These are phyloP conservation scores for Emericellopsis atlantica DNA, from an alignment of 2,329 filamentous ascomycete genomes.

Conservation along the genomic window DNA sequence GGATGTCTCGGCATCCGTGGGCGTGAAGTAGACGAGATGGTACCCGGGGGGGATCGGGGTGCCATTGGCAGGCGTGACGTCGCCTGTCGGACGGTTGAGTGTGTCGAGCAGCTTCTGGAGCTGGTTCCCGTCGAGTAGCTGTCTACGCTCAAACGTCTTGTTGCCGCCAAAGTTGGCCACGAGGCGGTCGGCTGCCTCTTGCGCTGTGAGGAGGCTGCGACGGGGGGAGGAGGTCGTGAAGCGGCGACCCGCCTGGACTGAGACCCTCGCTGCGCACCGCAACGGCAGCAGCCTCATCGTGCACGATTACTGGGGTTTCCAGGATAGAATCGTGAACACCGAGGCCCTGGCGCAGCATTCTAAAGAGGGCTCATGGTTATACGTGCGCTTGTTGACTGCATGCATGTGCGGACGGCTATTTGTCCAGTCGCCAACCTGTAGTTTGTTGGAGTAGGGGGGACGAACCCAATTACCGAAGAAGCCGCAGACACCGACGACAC, in stretches of 20 bases:
- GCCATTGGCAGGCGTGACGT: constrained; percentile 21
- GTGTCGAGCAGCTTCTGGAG: constrained; percentile 48
- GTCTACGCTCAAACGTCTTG: constrained; percentile 11
- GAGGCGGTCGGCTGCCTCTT: constrained; percentile 1
- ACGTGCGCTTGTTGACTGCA: no score
- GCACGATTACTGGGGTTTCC: no score
- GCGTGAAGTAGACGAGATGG: constrained; percentile 53
- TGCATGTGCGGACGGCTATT: no score
- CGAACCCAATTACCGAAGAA: no score
- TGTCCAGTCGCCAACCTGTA: no score
- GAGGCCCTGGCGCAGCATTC: no score
- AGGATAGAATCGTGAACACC: no score
- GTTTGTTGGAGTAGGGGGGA: no score
- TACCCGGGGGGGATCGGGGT: constrained; percentile 45
- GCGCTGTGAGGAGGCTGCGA: neutral
- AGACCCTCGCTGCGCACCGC: no score
- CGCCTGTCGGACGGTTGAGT: constrained; percentile 30
- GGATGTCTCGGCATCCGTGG: constrained; percentile 35
- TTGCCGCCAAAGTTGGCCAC: constrained; percentile 1
- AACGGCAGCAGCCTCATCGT: no score
- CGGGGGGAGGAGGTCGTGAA: neutral
- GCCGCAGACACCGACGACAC: no score
- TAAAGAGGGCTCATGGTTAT: no score
- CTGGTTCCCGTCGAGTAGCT: constrained; percentile 49
- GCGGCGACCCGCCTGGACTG: neutral